These are phyloP conservation scores for Candida awuae DNA, from an alignment of 805 yeast species.

Conservation along the genomic window DNA sequence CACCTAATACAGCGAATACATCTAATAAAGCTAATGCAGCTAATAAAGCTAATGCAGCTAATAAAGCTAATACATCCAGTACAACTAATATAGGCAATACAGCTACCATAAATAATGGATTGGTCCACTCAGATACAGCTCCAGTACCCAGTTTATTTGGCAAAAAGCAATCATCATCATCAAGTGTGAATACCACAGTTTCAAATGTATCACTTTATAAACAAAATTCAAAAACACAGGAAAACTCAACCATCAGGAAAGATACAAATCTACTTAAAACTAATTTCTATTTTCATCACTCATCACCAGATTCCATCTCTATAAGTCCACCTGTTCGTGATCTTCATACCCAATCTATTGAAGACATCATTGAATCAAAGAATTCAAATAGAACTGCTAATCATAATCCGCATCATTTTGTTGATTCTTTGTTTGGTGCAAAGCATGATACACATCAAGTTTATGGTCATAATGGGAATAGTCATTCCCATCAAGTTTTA, in stretches of 20 bases:
- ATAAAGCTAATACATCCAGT: too few species aligned
- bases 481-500: neutral
- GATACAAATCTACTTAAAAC: slow-evolving; percentile 4
- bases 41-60: too few species aligned
- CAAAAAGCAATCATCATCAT: neutral
- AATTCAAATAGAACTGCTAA: too few species aligned
- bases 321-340: slow-evolving; percentile 2
- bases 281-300: slow-evolving; percentile 4
- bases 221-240: neutral
- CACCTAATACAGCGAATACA: too few species aligned
- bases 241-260: neutral
- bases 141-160: neutral
- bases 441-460: slow-evolving; percentile 4
- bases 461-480: neutral
- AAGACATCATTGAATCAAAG: slow-evolving; percentile 1
- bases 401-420: neutral
- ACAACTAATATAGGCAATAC: too few species aligned
- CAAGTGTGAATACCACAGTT: neutral
- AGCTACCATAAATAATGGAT: too few species aligned
- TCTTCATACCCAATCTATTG: neutral
- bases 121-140: too few species aligned
- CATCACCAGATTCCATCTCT: slow-evolving; percentile 10
- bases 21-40: too few species aligned
- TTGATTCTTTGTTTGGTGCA: slow-evolving; percentile 1
- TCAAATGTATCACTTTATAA: neutral